Conservation (phyloP, 192 early-diverging fungal species). For the Coemansia sp. region DNA sequence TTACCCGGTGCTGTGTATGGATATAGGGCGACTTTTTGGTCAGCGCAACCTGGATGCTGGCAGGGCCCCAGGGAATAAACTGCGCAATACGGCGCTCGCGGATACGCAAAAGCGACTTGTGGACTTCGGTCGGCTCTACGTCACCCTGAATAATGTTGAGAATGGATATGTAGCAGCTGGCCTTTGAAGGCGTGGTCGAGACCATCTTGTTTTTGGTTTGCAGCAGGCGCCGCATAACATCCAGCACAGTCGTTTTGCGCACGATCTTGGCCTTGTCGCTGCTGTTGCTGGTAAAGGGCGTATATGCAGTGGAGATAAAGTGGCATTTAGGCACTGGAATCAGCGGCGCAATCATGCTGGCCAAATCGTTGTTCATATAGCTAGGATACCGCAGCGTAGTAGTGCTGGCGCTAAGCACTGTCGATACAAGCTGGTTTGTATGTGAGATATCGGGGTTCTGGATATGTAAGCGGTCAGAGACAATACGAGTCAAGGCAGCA, state of each 20-base stretch:
- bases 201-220: conserved; percentile 99
- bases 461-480: conserved; percentile 87
- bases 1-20: conserved; percentile 88
- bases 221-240: conserved; percentile 95
- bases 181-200: conserved; percentile 84
- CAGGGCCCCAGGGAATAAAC: conserved; percentile 99
- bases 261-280: conserved; percentile 89
- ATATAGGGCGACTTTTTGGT: conserved; percentile 92
- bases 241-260: conserved; percentile 93
- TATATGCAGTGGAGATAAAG: conserved; percentile 91
- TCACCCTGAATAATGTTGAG: conserved; percentile 99
- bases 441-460: conserved; percentile 93
- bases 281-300: conserved; percentile 92
- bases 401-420: conserved; percentile 96
- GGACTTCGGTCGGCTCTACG: conserved; percentile 97
- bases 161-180: conserved; percentile 95
- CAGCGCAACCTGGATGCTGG: conserved; percentile 96
- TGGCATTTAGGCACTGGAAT: conserved; percentile 99
- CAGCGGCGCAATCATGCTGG: conserved; percentile 89
- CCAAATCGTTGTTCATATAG: conserved; percentile 99
- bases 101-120: conserved; percentile 94
- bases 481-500: conserved; percentile 89
- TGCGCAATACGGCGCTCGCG: conserved; percentile 89
- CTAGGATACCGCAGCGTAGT: conserved; percentile 96
- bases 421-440: conserved; percentile 97